These are phyloP conservation scores for Candida anutae DNA, from an alignment of 1,139 yeast species.

Conservation along the genomic window DNA sequence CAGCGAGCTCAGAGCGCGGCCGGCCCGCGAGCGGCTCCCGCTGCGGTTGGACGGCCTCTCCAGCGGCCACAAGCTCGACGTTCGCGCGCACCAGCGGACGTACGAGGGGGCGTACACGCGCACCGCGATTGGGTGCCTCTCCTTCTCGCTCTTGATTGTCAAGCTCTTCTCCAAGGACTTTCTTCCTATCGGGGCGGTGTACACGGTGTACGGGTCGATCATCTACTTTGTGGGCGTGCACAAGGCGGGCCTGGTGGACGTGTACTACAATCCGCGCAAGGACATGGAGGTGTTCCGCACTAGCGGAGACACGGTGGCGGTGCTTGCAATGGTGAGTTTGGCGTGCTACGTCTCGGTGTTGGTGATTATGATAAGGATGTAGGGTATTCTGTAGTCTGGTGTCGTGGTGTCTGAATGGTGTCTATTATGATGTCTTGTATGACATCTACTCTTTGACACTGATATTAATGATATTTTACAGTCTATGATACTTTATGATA, in stretches of 20 bases:
- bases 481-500: too few species aligned
- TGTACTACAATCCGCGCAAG: slow-evolving; percentile 36
- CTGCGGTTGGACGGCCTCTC: slow-evolving; percentile 29
- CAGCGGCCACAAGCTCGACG: slow-evolving; percentile 38
- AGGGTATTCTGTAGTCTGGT: too few species aligned
- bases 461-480: too few species aligned
- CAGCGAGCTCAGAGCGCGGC: slow-evolving; percentile 1
- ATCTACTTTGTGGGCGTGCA: slow-evolving; percentile 41
- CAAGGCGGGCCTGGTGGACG: slow-evolving; percentile 38
- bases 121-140: slow-evolving; percentile 41
- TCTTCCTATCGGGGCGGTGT: slow-evolving; percentile 45
- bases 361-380: slow-evolving; percentile 33
- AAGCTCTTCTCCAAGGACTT: slow-evolving; percentile 48
- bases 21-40: slow-evolving; percentile 17
- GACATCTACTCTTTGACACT: too few species aligned
- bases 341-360: slow-evolving; percentile 39
- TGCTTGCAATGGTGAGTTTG: slow-evolving; percentile 36
- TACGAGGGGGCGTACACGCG: slow-evolving; percentile 57
- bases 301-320: slow-evolving; percentile 42
- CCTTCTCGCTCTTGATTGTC: slow-evolving; percentile 39
- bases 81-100: slow-evolving; percentile 54
- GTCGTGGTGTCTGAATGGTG: too few species aligned
- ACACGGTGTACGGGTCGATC: slow-evolving; percentile 44
- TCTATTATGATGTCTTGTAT: neutral
- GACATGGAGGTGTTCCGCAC: slow-evolving; percentile 39